These are phyloP conservation scores for Xerocomellus dryophilus DNA, from an alignment of 768 basidiomycete genomes.

Conservation along the genomic window DNA sequence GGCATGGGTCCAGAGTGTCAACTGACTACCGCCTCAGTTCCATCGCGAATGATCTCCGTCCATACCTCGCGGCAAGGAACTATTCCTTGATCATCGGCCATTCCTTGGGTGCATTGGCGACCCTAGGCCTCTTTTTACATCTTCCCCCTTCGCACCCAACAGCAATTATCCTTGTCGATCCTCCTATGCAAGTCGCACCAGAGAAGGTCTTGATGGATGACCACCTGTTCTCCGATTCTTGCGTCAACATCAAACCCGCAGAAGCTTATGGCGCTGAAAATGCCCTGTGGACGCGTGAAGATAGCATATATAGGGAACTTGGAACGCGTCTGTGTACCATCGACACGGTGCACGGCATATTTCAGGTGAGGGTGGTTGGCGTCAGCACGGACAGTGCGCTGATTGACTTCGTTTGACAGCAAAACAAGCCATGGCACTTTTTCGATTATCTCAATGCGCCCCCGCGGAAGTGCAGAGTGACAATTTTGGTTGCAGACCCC, in stretches of 20 bases:
- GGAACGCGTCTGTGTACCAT: slow-evolving; percentile 14
- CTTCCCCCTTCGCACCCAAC: slow-evolving; percentile 8
- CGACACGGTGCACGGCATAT: not conserved
- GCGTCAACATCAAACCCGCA: not conserved
- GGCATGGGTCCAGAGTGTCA: slow-evolving; percentile 12
- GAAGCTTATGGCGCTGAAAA: slow-evolving; percentile 7
- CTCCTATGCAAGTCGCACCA: slow-evolving; percentile 2
- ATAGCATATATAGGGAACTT: slow-evolving; percentile 5
- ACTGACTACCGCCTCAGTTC: slow-evolving; percentile 11
- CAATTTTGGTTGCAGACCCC: slow-evolving; percentile 21
- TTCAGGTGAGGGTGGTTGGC: not conserved
- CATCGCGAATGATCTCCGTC: slow-evolving; percentile 16
- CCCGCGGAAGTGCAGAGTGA: slow-evolving; percentile 12
- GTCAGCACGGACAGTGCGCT: not conserved
- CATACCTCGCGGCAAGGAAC: slow-evolving; percentile 12
- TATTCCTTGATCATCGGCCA: slow-evolving; percentile 22
- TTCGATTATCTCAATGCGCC: not conserved
- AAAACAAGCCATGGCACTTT: slow-evolving; percentile 20
- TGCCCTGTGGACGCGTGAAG: slow-evolving; percentile 12
- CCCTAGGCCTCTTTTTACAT: slow-evolving; percentile 5
- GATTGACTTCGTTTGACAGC: slow-evolving; percentile 4
- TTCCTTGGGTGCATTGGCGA: slow-evolving; percentile 11
- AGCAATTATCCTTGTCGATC: slow-evolving; percentile 22
- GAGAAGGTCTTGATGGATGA: not conserved
- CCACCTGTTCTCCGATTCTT: not conserved